These are phyloP conservation scores for Polyporus tsugae DNA, from an alignment of 1,284 basidiomycete genomes.

Conservation along the genomic window DNA sequence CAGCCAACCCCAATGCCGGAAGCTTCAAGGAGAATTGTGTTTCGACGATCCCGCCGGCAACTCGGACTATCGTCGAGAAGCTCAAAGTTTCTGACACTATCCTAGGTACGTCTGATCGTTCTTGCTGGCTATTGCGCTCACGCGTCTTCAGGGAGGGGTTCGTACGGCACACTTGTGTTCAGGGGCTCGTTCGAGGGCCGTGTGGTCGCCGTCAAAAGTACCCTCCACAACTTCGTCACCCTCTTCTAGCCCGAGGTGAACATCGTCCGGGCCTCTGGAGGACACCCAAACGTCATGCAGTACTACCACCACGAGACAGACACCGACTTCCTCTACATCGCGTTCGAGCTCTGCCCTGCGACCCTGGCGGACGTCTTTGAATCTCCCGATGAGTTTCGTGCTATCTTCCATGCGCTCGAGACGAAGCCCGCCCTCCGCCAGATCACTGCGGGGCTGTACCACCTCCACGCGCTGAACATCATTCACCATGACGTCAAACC, in stretches of 20 bases:
- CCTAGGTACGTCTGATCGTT: slow-evolving; percentile 63
- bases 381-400: slow-evolving; percentile 75
- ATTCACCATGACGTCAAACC: slow-evolving; percentile 99
- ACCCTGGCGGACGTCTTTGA: slow-evolving; percentile 95
- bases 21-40: too few relatives aligned
- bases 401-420: slow-evolving; percentile 77
- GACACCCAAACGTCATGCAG: slow-evolving; percentile 97
- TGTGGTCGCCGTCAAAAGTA: slow-evolving; percentile 95
- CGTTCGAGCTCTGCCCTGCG: slow-evolving; percentile 95
- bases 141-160: slow-evolving; percentile 80
- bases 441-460: slow-evolving; percentile 88
- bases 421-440: slow-evolving; percentile 90
- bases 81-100: slow-evolving; percentile 80
- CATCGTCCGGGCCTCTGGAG: slow-evolving; percentile 94
- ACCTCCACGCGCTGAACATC: slow-evolving; percentile 94
- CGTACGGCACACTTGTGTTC: slow-evolving; percentile 95
- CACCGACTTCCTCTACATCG: slow-evolving; percentile 95
- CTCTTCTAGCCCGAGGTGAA: slow-evolving; percentile 94
- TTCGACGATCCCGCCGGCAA: too few relatives aligned
- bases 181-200: slow-evolving; percentile 94
- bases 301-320: slow-evolving; percentile 98
- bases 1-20: too few relatives aligned
- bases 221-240: slow-evolving; percentile 95
- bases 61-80: slow-evolving; percentile 46
- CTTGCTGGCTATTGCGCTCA: neutral